Base-by-base conservation (phyloP, 2,329 filamentous ascomycete genomes). In the Aspergillus sp. region DNA sequence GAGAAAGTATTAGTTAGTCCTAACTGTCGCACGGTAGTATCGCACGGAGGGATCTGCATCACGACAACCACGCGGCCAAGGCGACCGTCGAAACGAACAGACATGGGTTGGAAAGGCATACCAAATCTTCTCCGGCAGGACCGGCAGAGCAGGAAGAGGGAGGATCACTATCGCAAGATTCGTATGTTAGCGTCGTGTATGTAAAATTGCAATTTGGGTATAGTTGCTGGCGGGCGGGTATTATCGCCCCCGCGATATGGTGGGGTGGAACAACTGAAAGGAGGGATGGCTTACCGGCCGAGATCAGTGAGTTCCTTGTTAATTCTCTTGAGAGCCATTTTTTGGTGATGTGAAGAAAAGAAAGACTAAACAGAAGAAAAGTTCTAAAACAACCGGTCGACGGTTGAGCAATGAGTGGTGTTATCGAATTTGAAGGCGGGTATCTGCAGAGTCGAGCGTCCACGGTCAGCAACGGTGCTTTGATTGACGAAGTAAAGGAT, bases 141-240 rank as follows among this genome's bases (percentile, higher is more conserved):
- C 95, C 95, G 71, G 95, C 95, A 76, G 93, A 98, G 87, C 95
- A 99, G 69, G 93, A 98, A 59, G 95, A 98, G 74, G 95, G 95
- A 76, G 95, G 95, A 78, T 99, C 95, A 83, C 95, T 98, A 70
- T 63, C 48, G 7, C 2, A 49, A 18, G 57, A 42, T 56, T n/a
- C 34, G 56, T 30, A 60, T 4, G 32, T 65, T 49, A 63, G 56
- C 41, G 32, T 44, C 18, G 36, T 51, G 32, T 42, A 9, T 24
- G 44, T 32, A 24, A 38, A 13, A 32, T n/a, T 4, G 8, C 34
- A 13, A 8, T 2, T 39, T 36, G 34, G 44, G 13, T 18, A 36
- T 12, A 38, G 38, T 42, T 36, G 50, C 42, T 43, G 24, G 22
- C 50, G 48, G 32, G 22, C 26, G 45, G 20, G 18, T 52, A 49